A percentile compares a stretch with the other conserved stretches of the same genome.
These are phyloP conservation scores for Alternaria sp. DNA, from an alignment of 2,329 filamentous ascomycete genomes.

Conservation along the genomic window DNA sequence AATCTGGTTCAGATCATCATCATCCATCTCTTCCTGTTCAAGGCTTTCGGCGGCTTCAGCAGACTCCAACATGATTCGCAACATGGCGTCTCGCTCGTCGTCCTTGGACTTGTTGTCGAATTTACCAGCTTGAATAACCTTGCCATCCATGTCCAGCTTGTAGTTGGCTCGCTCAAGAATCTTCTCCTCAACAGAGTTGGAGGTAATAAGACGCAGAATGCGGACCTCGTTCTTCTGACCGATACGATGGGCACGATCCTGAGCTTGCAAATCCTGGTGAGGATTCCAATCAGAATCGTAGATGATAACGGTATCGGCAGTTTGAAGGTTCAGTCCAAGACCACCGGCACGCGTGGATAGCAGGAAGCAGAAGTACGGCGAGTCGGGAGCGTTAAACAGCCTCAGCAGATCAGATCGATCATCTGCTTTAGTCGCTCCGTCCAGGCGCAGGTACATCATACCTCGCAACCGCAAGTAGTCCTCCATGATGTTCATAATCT, in stretches of 20 bases:
- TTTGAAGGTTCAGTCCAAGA: conserved; percentile 95
- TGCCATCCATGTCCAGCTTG: conserved; percentile 99
- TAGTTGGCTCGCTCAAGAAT: conserved; percentile 95
- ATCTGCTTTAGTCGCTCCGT: conserved; percentile 97
- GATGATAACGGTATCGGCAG: conserved; percentile 98
- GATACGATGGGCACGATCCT: conserved; percentile 99
- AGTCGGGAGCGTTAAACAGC: conserved; percentile 87
- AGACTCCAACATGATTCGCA: conserved; percentile 89
- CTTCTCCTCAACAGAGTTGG: conserved; percentile 97
- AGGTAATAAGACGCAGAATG: conserved; percentile 93
- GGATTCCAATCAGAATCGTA: conserved; percentile 99
- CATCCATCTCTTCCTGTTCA: conserved; percentile 97
- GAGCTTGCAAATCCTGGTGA: conserved; percentile 97
- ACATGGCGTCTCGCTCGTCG: conserved; percentile 95
- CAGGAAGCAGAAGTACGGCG: conserved; percentile 96
- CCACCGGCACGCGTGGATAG: conserved; percentile 98
- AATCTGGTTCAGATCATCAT: conserved; percentile 94
- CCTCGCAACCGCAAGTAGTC: conserved; percentile 89
- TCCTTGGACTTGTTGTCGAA: conserved; percentile 99
- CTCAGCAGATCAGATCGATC: conserved; percentile 91
- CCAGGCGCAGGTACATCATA: conserved; percentile 87
- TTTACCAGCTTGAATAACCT: conserved; percentile 98
- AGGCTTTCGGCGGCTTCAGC: conserved; percentile 73
- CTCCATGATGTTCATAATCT: conserved; percentile 99
- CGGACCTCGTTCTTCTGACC: conserved; percentile 99